Base-by-base conservation (phyloP, 2,329 filamentous ascomycete species). In the Calonectria pseudoturangicola region DNA sequence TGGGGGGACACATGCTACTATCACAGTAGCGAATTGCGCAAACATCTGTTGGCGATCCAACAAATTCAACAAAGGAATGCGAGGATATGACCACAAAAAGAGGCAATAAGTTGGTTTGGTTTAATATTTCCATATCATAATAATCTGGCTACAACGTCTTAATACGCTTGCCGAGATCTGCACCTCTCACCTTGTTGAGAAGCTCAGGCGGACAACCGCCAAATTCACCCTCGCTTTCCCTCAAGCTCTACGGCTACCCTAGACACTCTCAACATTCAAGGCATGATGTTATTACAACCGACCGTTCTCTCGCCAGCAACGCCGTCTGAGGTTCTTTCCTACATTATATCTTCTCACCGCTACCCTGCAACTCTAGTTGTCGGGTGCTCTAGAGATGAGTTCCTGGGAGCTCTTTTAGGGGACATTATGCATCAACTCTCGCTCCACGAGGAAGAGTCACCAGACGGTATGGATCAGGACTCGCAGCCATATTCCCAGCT, bases 361-460 rank as follows among this genome's bases (percentile, higher is more conserved):
- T 82, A 89, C 68, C 90, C 90, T 2, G 93, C 92, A 0, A 93
- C 91, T 0, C 83, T 98, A 56, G 83, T 98, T 72, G 85, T 98
- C 74, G 95, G 95, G 82, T 91, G 89, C 18, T 87, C 91, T 0
- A 91, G 89, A 71, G 84, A 89, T 0, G 87, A 88, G 2, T 98
- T 98, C 79, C 82, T 95, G 13, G 81, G 87, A 2, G 86, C 91
- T 25, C 85, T 96, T 25, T 79, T 86, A 45, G 79, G 86, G 15
- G 88, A 92, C 33, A 80, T 91, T 58, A 47, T 74, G 7, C 66
- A 80, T 1, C 81, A 82, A 21, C 73, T 79, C 16, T 62, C 60
- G 18, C 33, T 67, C 1, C 21, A 70, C 36, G 21, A 70, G 2
- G 21, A 64, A 1, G 9, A 74, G 5, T 21, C 66, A 7, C 4